Percentiles rank a stretch among this genome's conserved stretches.
Conservation (phyloP, 2,329 filamentous ascomycete species). For the Neofusicoccum sp. region DNA sequence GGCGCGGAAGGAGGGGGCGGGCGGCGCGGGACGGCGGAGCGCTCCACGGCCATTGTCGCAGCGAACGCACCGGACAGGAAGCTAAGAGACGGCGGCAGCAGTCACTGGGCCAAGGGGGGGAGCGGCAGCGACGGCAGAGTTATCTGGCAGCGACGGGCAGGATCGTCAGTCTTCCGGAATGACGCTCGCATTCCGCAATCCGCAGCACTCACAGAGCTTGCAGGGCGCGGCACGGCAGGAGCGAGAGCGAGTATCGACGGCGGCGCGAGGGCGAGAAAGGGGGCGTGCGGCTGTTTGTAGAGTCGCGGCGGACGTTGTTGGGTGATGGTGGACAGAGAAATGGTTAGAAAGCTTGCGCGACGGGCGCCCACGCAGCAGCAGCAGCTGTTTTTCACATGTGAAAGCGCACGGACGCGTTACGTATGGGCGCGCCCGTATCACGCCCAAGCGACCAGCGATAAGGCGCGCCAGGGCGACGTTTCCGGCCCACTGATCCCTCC, state of each 20-base stretch:
- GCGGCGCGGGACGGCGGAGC: not conserved
- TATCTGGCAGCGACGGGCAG: constrained; percentile 5
- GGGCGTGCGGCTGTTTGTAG: not conserved
- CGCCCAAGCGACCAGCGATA: constrained; percentile 11
- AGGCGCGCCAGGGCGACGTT: constrained; percentile 13
- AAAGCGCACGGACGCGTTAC: constrained; percentile 14
- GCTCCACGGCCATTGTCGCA: not conserved
- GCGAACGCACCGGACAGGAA: not conserved
- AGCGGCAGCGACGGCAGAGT: not conserved
- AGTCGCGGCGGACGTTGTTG: not conserved
- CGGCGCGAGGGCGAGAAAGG: not conserved
- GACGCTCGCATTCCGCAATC: constrained; percentile 13
- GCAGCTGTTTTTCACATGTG: not conserved
- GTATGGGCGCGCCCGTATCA: constrained; percentile 1
- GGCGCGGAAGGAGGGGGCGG: not conserved
- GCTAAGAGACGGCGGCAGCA: not conserved
- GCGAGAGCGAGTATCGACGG: not conserved
- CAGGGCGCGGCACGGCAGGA: not conserved
- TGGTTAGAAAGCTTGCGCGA: not conserved
- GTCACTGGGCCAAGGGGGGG: not conserved
- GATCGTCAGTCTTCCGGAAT: constrained; percentile 15
- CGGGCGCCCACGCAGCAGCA: not conserved
- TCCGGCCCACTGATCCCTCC: constrained; percentile 8
- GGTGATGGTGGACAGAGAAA: constrained; percentile 12
- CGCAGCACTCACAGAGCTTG: not conserved